Base-by-base conservation (phyloP, 2,329 filamentous ascomycete species). In the Colletotrichum agaves region DNA sequence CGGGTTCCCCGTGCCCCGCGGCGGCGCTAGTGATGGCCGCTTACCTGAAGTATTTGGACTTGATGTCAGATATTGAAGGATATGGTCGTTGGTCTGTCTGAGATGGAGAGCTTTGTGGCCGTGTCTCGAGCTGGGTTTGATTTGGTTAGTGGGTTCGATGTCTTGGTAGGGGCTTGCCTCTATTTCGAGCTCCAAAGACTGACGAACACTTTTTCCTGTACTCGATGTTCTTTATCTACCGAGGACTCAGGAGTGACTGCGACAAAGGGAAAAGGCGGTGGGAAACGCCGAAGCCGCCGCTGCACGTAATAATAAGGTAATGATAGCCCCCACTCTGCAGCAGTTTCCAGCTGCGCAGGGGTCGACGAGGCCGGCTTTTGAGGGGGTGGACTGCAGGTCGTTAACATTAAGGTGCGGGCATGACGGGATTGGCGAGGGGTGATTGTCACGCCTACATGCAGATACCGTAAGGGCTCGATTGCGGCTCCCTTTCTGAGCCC, bases 261-360 rank as follows among this genome's bases (percentile, higher is more conserved):
- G 35, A 61, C 46, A 43, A 33, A 1, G 27, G 6, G 35, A 52
- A 44, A 61, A n/a, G 47, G 8, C 12, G 33, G 11, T n/a, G 47
- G 47, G 47, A 27, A 33, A 27, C 6, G 23, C 23, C 23, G 23
- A 4, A 6, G 27, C 27, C 8, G 27, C 27, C 8, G 27, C 27
- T 27, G 27, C 27, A 7, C 27, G 23, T 31, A 15, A 15, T 27
- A 31, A 33, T 19, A 17, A 41, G 39, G 57, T 41, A 61, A 61
- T 61, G 46, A 60, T 13, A 35, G 46, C 19, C 43, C 43, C 56
- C 46, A 46, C 59, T 44, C 37, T 55, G 59, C 59, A 61, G 35
- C 44, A 47, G 58, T 61, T 50, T 61, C 59, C 59, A 61, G 59
- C 59, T 67, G 63, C 15, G 44, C 63, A 67, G 59, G 63, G 63